Evolutionary conservation across 768 basidiomycete genomes (phyloP).

Genomic region (Mycena sanguinolenta): DNA sequence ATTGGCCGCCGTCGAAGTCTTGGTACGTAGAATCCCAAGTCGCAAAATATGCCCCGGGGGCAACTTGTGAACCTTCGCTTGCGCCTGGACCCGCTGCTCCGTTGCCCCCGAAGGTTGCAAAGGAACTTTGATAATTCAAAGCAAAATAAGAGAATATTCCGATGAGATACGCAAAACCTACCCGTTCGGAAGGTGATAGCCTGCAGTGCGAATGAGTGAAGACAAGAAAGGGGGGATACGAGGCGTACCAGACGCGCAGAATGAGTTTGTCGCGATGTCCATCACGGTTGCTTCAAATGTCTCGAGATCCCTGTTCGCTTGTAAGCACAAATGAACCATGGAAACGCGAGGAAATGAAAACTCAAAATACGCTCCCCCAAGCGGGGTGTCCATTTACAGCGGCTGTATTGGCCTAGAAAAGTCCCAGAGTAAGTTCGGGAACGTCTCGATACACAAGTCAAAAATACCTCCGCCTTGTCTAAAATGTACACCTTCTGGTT

Average conservation of each 20-base stretch:
- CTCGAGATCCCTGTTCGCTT: conserved; percentile 70
- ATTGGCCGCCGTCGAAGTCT: conserved; percentile 83
- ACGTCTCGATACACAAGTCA: too few relatives aligned
- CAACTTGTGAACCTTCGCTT: conserved; percentile 57
- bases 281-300: conserved; percentile 73
- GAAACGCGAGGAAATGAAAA: not conserved
- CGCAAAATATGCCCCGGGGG: conserved; percentile 60
- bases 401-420: conserved; percentile 62
- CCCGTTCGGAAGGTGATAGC: conserved; percentile 75
- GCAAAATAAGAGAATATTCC: not conserved
- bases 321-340: not conserved
- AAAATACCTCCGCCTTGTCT: conserved; percentile 79
- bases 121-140: conserved; percentile 57
- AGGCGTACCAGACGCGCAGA: conserved; percentile 68
- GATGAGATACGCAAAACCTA: not conserved
- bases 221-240: not conserved
- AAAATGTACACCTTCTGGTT: conserved; percentile 68
- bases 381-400: conserved; percentile 78
- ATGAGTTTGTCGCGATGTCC: conserved; percentile 81
- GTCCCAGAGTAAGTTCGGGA: not conserved
- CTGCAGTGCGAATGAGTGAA: not conserved
- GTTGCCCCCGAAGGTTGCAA: conserved; percentile 82
- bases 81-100: conserved; percentile 78
- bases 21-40: conserved; percentile 75
- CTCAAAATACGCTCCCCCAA: conserved; percentile 80